A percentile compares a stretch with the other conserved stretches of the same genome.
Conservation (phyloP, 1,284 basidiomycete species). For the Pholiota adiposa region DNA sequence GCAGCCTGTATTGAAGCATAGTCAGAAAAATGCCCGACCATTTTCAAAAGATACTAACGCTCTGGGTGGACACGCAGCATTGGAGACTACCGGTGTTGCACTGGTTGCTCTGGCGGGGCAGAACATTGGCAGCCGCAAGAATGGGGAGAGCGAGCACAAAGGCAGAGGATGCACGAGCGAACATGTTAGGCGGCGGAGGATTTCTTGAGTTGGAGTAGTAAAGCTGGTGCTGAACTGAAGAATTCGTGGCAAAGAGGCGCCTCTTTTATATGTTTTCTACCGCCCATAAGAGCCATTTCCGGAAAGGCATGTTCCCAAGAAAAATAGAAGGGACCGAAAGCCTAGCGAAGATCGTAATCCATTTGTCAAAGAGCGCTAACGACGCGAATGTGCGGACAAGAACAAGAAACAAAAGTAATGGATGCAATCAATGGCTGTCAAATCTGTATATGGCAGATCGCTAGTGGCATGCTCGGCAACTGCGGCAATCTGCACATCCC, state of each 20-base stretch:
- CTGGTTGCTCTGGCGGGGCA: constrained; percentile 17
- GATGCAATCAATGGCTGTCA: neutral
- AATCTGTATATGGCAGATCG: neutral
- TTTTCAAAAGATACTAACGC: constrained; percentile 17
- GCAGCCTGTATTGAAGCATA: neutral
- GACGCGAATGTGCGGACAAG: neutral
- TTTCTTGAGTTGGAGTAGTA: neutral
- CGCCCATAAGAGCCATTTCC: neutral
- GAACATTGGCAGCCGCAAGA: constrained; percentile 12
- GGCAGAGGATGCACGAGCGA: constrained; percentile 1
- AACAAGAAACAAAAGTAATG: neutral
- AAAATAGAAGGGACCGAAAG: neutral
- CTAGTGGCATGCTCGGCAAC: neutral
- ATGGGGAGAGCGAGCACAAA: constrained; percentile 7
- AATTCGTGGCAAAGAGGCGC: neutral
- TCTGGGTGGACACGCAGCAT: constrained; percentile 33
- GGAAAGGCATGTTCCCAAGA: neutral
- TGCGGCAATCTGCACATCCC: neutral
- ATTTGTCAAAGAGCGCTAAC: neutral
- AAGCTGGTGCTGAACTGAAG: neutral
- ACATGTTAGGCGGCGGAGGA: neutral
- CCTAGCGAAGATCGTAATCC: neutral
- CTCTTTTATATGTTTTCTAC: neutral
- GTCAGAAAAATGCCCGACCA: neutral
- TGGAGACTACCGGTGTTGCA: constrained; percentile 33